Percentiles rank a stretch among this genome's conserved stretches.
These are phyloP conservation scores for Nicotiana benthamiana DNA, from an alignment of 257 asterid species.

Conservation along the genomic window DNA sequence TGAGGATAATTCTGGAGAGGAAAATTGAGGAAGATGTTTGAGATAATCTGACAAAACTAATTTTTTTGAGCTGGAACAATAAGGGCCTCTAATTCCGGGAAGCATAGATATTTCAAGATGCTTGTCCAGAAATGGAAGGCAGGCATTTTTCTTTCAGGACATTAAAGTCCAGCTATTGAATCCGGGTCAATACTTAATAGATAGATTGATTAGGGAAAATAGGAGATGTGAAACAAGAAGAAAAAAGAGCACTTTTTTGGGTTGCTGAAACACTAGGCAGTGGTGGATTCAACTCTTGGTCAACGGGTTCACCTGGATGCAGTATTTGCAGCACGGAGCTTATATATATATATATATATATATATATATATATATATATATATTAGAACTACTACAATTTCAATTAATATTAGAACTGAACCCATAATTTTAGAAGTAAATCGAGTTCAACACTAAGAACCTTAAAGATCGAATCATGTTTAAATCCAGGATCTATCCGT, in stretches of 20 bases:
- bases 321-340: neutral
- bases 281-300: neutral
- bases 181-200: neutral
- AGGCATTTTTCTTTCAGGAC: neutral
- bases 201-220: neutral
- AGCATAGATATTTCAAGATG: neutral
- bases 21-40: neutral
- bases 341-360: neutral
- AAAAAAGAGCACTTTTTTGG: neutral
- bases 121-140: neutral
- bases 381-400: neutral
- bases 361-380: neutral
- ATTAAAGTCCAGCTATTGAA: neutral
- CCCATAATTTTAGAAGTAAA: neutral
- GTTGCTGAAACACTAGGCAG: neutral
- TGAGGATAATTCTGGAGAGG: neutral
- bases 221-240: neutral
- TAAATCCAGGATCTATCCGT: neutral
- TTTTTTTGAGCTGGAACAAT: neutral
- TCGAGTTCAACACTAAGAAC: no score
- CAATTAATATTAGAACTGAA: neutral
- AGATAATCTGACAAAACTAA: no score
- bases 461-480: neutral
- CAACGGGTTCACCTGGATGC: neutral
- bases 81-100: neutral